phyloP scores from a whole-genome alignment of 2,329 filamentous ascomycete species.

The Fusarium chuoi region DNA sequence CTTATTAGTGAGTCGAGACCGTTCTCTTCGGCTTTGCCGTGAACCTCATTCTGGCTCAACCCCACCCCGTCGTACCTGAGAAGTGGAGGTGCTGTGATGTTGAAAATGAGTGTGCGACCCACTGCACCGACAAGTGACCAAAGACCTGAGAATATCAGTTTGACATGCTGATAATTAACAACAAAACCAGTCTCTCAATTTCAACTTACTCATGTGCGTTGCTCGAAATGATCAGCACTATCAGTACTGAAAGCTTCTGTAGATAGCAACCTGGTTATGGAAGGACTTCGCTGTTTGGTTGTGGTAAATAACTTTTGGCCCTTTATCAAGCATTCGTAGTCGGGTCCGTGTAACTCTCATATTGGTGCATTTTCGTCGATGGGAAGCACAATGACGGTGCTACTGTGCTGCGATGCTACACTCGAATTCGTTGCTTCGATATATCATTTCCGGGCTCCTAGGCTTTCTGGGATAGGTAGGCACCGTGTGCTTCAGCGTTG shows the following conservation, averaged over 20 bases:
- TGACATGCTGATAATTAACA: neutral
- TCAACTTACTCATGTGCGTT: neutral
- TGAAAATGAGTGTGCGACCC: slow-evolving; percentile 15
- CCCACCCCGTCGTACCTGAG: slow-evolving; percentile 42
- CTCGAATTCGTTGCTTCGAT: slow-evolving; percentile 19
- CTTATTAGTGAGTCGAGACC: slow-evolving; percentile 41
- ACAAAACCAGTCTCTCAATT: neutral
- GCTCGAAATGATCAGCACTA: neutral
- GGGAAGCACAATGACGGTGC: slow-evolving; percentile 29
- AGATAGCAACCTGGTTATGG: neutral
- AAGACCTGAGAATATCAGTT: neutral
- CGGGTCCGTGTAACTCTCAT: slow-evolving; percentile 26
- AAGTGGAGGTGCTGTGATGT: slow-evolving; percentile 32
- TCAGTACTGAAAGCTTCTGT: neutral
- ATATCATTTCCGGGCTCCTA: slow-evolving; percentile 19
- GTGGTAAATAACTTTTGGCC: neutral
- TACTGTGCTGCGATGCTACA: slow-evolving; percentile 18
- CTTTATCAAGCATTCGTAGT: neutral
- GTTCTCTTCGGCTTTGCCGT: slow-evolving; percentile 45
- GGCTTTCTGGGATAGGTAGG: neutral
- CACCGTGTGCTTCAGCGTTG: slow-evolving; percentile 16
- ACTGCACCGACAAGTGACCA: neutral
- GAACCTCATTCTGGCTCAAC: slow-evolving; percentile 35
- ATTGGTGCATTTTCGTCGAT: slow-evolving; percentile 30
- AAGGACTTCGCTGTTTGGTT: neutral